Evolutionary conservation across 2,329 filamentous ascomycete species (phyloP).

Genomic region (Colletotrichum sp.): DNA sequence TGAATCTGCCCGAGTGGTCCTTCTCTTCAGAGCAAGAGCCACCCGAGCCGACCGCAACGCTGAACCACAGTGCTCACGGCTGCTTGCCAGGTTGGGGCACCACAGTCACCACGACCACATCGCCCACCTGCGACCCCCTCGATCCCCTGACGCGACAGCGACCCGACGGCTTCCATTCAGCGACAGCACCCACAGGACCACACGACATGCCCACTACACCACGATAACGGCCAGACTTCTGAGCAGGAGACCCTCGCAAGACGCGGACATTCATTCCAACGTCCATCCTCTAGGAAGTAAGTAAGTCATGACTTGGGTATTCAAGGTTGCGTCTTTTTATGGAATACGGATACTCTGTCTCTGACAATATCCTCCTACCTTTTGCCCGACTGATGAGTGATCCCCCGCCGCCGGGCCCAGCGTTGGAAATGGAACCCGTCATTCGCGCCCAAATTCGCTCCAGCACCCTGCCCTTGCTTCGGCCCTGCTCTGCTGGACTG

Average conservation of each 20-base stretch:
- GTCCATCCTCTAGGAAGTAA: background rate
- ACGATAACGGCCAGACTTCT: background rate
- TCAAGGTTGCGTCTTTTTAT: background rate
- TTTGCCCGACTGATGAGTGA: background rate
- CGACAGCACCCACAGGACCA: background rate
- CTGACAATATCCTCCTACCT: background rate
- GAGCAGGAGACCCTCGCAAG: background rate
- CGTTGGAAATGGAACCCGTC: background rate
- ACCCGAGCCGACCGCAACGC: background rate
- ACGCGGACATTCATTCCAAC: background rate
- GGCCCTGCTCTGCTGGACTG: background rate
- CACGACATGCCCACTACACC: background rate
- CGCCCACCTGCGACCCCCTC: background rate
- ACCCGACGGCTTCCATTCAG: background rate
- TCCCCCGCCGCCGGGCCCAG: background rate
- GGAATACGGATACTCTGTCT: background rate
- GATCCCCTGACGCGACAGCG: background rate
- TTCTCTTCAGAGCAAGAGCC: background rate
- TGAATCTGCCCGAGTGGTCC: background rate
- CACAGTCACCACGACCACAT: background rate
- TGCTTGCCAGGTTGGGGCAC: background rate
- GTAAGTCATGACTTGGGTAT: background rate
- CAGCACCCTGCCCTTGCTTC: slow-evolving; percentile 2
- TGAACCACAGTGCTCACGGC: background rate
- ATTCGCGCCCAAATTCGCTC: background rate